These are phyloP conservation scores for Diutina siamensis DNA, from an alignment of 1,139 yeast genomes.

Conservation along the genomic window DNA sequence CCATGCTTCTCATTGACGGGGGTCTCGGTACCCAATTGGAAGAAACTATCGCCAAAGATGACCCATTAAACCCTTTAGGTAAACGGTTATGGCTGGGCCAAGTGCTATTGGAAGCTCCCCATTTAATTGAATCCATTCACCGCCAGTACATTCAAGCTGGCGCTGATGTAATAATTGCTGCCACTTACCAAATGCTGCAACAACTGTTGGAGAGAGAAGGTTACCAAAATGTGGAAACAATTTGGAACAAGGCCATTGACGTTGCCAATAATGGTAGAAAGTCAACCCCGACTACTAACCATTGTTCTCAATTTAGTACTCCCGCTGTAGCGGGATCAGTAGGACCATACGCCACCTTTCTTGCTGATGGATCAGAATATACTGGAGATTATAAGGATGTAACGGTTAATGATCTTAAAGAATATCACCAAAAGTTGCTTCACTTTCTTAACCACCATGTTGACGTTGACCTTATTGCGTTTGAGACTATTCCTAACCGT, in stretches of 20 bases:
- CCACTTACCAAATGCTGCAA: conserved; percentile 52
- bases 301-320: no score
- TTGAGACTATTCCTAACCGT: conserved; percentile 56
- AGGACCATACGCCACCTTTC: conserved; percentile 65
- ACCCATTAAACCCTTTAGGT: background rate
- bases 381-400: conserved; percentile 44
- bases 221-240: conserved; percentile 7
- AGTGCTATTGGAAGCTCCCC: conserved; percentile 20
- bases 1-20: conserved; percentile 1
- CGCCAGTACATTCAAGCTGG: conserved; percentile 39
- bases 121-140: conserved; percentile 27
- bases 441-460: conserved; percentile 21
- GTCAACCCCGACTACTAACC: no score
- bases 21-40: conserved; percentile 1
- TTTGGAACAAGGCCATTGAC: conserved; percentile 23
- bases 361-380: conserved; percentile 59
- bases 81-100: conserved; percentile 51
- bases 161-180: conserved; percentile 43
- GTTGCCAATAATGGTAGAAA: conserved; percentile 23
- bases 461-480: conserved; percentile 40
- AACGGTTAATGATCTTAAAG: conserved; percentile 18
- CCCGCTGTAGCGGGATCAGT: no score
- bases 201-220: conserved; percentile 21
- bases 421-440: conserved; percentile 41
- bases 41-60: background rate